Evolutionary conservation across 129 eudicot genomes (phyloP), one percentile per base, ranked within the genome.

Genomic region (Heracleum sosnowskyi): DNA sequence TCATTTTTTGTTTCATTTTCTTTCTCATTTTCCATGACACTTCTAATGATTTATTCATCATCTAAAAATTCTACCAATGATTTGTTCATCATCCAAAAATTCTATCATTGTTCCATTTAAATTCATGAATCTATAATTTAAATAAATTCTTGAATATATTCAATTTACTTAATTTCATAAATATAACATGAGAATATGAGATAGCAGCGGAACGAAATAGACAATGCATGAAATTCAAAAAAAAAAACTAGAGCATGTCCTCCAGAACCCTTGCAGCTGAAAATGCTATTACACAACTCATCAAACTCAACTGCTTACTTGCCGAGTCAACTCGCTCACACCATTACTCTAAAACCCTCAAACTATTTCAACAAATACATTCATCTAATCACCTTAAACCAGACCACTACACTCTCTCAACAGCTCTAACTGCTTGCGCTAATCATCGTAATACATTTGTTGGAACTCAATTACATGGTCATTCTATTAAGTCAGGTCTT

Each of bases 321-420:
- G 82, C 91, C 37, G 86, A 86, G 35, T 80, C 90, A 76, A 87
- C 83, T 24, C 89, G 87, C 35, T 84, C 93, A 69, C 80, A 79
- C 41, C 84, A 81, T 63, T 86, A 82, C 91, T 39, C 80, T 22
- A 85, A 89, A 42, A 57, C 92, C 79, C 93, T 94, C 83, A 83
- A 83, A 26, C 81, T 94, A 33, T 91, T 89, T 86, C 77, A 78
- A 49, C 84, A 85, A 83, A 83, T 94, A 26, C 96, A 89, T 57
- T 84, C 96, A 12, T 86, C 89, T 81, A 78, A 77, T 49, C 73
- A 76, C 77, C 84, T 88, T 10, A 86, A 80, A 81, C 97, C 98
- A 3, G 98, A 94, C 83, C 96, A 94, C 37, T 94, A 91, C 55
- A 86, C 98, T 78, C 84, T 94, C 81, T 91, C 98, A 37, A 81